Evolutionary conservation across 305 asterid species (phyloP), one percentile per base, ranked within the genome.

Genomic region (Euphrasia arctica): DNA sequence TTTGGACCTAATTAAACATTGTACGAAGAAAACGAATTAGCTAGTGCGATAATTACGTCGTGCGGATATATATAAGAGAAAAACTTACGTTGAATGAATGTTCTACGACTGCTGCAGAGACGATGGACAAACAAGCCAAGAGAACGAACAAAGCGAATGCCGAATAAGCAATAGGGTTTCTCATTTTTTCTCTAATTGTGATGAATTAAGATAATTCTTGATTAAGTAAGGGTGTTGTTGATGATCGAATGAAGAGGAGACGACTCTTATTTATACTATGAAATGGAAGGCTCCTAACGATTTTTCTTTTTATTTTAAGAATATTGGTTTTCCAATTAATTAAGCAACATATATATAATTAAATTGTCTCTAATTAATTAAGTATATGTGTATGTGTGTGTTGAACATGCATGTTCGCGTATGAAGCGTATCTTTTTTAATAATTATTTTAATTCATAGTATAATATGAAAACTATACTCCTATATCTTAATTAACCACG

Each of bases 21-120:
- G 4, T 12, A 12, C 5, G 1, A 0, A 49, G 51, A 9, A 45
- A 45, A 1, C 11, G 41, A 56, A 2, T n/a, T 8, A 10, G 13
- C 9, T 4, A n/a, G 13, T 13, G 4, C 34, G 34, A 29, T 29
- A 29, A 29, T 29, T 18, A 18, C 10, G 31, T 5, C 1, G 18
- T 39, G 10, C 32, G 42, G 15, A 14, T 4, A 64, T 45, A 32
- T 12, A 31, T 5, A 22, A 14, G 10, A 43, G 41, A 12, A 29
- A 15, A 32, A 5, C 52, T 78, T 83, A 85, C 90, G 27, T 78
- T 70, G 62, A 85, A 81, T 4, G 94, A 49, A 55, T 85, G 90
- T 66, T 85, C 82, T 0, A 85, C 88, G n/a, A 72, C 66, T 0
- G 81, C 86, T 52, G 88, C 87, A 0, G 83, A 77, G 27, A 80